These are phyloP conservation scores for Platanus orientalis DNA, from an alignment of 164 flowering plant genomes.

Conservation along the genomic window DNA sequence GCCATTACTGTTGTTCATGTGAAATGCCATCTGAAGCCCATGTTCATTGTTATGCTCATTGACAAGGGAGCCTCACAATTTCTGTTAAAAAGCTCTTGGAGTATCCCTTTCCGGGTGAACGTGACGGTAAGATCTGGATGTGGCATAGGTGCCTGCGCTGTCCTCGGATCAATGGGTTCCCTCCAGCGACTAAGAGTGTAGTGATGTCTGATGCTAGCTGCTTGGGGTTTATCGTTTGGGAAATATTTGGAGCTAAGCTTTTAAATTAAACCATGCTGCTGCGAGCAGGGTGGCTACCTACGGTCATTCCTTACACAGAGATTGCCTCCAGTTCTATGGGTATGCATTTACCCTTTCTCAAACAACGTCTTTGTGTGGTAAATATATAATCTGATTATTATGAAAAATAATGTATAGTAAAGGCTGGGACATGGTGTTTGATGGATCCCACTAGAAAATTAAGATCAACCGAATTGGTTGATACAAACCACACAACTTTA, in stretches of 20 bases:
- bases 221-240: constrained; percentile 99
- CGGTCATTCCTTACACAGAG: constrained; percentile 97
- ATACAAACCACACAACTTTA: too few relatives aligned
- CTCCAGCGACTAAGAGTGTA: constrained; percentile 88
- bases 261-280: constrained; percentile 98
- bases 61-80: constrained; percentile 93
- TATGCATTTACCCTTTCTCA: constrained; percentile 21
- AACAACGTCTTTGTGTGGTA: background rate
- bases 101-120: constrained; percentile 69
- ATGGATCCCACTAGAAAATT: too few relatives aligned
- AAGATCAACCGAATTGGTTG: too few relatives aligned
- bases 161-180: constrained; percentile 74
- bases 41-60: constrained; percentile 93
- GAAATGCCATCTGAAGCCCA: constrained; percentile 97
- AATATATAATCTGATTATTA: background rate
- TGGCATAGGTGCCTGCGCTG: constrained; percentile 95
- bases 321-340: constrained; percentile 99
- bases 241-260: constrained; percentile 98
- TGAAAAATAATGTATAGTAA: too few relatives aligned
- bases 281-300: constrained; percentile 98
- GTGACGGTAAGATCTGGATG: constrained; percentile 98
- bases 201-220: constrained; percentile 99
- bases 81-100: constrained; percentile 82
- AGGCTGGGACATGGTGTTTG: too few relatives aligned
- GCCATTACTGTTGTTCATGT: constrained; percentile 87